Conservation (phyloP, 2,329 filamentous ascomycete genomes). For the Ophiostoma sp. region DNA sequence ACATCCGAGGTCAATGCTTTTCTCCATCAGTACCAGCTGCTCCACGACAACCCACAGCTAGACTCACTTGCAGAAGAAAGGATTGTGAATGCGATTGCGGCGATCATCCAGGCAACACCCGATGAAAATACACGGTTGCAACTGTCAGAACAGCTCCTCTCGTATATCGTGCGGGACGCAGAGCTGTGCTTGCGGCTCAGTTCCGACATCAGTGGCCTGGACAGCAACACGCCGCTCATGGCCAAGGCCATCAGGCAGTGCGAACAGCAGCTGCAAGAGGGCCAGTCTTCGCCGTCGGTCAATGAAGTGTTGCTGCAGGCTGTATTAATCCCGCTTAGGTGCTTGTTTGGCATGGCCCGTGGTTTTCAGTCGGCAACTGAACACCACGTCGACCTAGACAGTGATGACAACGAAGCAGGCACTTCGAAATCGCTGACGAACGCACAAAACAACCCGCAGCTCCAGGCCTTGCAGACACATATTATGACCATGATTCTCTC, state of each 20-base stretch:
- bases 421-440: neutral
- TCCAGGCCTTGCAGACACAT: conserved; percentile 45
- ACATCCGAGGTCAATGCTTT: conserved; percentile 67
- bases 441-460: conserved; percentile 29
- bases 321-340: conserved; percentile 60
- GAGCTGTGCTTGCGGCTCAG: conserved; percentile 44
- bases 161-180: conserved; percentile 64
- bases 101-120: conserved; percentile 70
- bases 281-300: conserved; percentile 32
- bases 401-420: neutral
- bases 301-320: conserved; percentile 52
- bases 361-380: conserved; percentile 70
- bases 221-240: conserved; percentile 27
- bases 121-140: conserved; percentile 55
- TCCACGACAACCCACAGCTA: conserved; percentile 59
- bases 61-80: conserved; percentile 72
- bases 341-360: conserved; percentile 68
- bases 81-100: conserved; percentile 71
- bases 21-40: conserved; percentile 67
- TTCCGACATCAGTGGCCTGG: conserved; percentile 30
- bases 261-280: conserved; percentile 18
- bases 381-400: conserved; percentile 60
- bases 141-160: conserved; percentile 59
- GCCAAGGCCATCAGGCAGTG: conserved; percentile 33
- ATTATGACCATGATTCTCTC: conserved; percentile 50